phyloP scores from a whole-genome alignment of 805 yeast species.

The Candida insectorum region DNA sequence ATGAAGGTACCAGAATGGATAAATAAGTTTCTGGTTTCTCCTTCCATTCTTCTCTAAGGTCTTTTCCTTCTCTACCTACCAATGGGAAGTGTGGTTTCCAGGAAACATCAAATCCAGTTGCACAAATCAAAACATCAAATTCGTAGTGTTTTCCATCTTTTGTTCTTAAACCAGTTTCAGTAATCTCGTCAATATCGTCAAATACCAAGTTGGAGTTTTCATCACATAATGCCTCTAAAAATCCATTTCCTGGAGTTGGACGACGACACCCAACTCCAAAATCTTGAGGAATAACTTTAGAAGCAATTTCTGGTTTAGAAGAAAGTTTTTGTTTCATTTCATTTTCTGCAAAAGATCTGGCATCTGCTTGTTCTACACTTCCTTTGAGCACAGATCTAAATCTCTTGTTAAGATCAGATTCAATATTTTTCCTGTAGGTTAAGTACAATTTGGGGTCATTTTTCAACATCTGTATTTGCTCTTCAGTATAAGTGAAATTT shows the following conservation, averaged over 20 bases:
- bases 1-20: background rate
- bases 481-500: constrained; percentile 1
- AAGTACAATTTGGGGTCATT: constrained; percentile 1
- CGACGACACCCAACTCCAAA: constrained; percentile 4
- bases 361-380: constrained; percentile 1
- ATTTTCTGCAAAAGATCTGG: constrained; percentile 1
- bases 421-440: constrained; percentile 2
- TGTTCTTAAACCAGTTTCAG: constrained; percentile 1
- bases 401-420: constrained; percentile 1
- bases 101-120: constrained; percentile 2
- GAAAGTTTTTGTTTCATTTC: constrained; percentile 1
- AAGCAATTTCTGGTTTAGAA: constrained; percentile 1
- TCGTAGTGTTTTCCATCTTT: constrained; percentile 2
- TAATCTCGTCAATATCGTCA: constrained; percentile 1
- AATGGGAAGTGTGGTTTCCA: constrained; percentile 2
- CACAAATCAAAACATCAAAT: constrained; percentile 1
- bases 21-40: constrained; percentile 1
- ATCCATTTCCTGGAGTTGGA: constrained; percentile 3
- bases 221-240: constrained; percentile 2
- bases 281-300: constrained; percentile 2
- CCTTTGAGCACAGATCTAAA: constrained; percentile 1
- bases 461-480: constrained; percentile 1
- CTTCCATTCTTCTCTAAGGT: constrained; percentile 1
- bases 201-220: constrained; percentile 1
- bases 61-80: constrained; percentile 2